Base-by-base conservation (phyloP, 2,329 filamentous ascomycete species). In the Paramyrothecium roridum region DNA sequence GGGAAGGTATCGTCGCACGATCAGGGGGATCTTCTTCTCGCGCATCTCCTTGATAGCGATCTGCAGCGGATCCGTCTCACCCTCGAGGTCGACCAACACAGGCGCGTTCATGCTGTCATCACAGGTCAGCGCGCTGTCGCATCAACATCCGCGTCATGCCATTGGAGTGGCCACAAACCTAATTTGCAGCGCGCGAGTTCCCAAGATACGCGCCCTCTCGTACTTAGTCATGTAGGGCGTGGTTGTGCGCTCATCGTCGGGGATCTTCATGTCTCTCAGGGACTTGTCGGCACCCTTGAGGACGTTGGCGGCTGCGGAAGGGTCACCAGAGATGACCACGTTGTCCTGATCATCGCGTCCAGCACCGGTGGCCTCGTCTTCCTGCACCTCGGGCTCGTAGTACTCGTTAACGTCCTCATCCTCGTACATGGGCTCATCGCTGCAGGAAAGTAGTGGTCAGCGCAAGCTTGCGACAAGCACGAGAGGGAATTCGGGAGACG, bases 181-280 rank as follows among this genome's bases (percentile, higher is more conserved):
- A 70, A 99, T 98, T 76, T 99, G 95, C 70, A 98, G 75, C 45
- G 95, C 95, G 63, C 95, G 83, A 45, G 95, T 98, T 50, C 95
- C 95, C 61, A 99, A 77, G 57, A 99, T 93, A 69, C 95, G 87
- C 60, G 95, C 95, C 65, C 88, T 85, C 81, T 99, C 95, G 76
- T 99, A 99, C 79, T 99, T 99, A 63, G 95, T 99, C 93, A 99
- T 96, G 77, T 97, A 99, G 2, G 93, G 95, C 26, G 95, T 99
- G 10, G 95, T 99, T 22, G 85, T 89, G 65, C 95, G 86, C 75
- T 96, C 85, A 62, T 93, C 90, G 63, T 91, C 90, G 55, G 92
- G 84, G 51, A 99, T 93, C 77, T 91, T 96, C 83, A 96, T 97
- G 76, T 93, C 84, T 69, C 86, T 86, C 67, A 81, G 76, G 50